Evolutionary conservation across 2,329 filamentous ascomycete species (phyloP).

Genomic region (Ophiognomonia clavigignenti-juglandacearum): DNA sequence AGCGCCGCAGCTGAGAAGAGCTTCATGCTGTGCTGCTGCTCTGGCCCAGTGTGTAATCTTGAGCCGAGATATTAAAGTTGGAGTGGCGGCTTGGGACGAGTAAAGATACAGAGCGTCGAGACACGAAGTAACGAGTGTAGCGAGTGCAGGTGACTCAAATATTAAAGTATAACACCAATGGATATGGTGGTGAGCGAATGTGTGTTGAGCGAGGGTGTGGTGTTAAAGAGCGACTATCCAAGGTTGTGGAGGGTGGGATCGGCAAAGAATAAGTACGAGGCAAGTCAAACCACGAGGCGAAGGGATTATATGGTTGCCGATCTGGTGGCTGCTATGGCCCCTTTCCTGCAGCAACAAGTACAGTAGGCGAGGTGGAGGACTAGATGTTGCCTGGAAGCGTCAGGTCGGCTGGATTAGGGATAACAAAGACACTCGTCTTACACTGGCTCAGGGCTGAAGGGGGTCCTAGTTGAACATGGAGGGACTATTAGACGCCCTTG

Average conservation of each 20-base stretch:
- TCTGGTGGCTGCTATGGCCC: constrained; percentile 4
- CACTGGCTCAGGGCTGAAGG: background rate
- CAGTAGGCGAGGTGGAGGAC: background rate
- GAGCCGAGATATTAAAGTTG: background rate
- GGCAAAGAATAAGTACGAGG: constrained; percentile 1
- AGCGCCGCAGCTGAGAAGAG: constrained; percentile 13
- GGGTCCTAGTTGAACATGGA: constrained; percentile 6
- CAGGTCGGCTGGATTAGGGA: constrained; percentile 10
- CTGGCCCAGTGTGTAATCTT: background rate
- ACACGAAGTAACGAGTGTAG: constrained; percentile 1
- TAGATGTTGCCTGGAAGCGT: background rate
- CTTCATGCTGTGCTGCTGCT: constrained; percentile 8
- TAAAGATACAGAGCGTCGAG: background rate
- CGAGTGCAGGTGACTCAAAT: background rate
- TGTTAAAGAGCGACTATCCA: constrained; percentile 2
- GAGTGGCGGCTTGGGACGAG: background rate
- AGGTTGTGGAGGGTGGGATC: constrained; percentile 1
- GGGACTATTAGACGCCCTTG: constrained; percentile 10
- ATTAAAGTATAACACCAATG: constrained; percentile 7
- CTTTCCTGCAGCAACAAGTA: constrained; percentile 3
- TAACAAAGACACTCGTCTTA: constrained; percentile 9
- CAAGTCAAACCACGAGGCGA: constrained; percentile 5
- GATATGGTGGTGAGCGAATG: constrained; percentile 1
- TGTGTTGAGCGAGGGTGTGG: constrained; percentile 1
- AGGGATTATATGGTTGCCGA: constrained; percentile 13